Conservation (phyloP, 2,329 filamentous ascomycete species). For the Stemphylium lycopersici region DNA sequence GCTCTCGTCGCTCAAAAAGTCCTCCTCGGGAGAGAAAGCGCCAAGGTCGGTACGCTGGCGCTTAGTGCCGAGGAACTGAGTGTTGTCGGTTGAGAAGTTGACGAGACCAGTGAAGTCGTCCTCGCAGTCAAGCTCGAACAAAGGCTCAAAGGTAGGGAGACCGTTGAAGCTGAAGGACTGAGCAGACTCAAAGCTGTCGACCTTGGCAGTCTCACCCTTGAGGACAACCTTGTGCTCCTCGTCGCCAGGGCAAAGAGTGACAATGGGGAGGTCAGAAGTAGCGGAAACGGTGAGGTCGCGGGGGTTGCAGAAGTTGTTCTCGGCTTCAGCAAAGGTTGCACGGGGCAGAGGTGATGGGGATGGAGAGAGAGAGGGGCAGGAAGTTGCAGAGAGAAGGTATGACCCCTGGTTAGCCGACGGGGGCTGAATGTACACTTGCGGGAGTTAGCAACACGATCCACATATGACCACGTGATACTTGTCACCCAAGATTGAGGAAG, state of each 20-base stretch:
- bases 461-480: not conserved
- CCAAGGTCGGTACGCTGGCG: slow-evolving; percentile 74
- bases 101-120: slow-evolving; percentile 83
- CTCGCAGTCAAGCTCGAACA: slow-evolving; percentile 89
- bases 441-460: slow-evolving; percentile 30
- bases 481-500: not conserved
- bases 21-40: slow-evolving; percentile 69
- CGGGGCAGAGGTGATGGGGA: slow-evolving; percentile 81
- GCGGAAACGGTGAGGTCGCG: slow-evolving; percentile 79
- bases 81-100: slow-evolving; percentile 68
- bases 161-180: slow-evolving; percentile 56
- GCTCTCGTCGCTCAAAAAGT: slow-evolving; percentile 78
- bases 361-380: slow-evolving; percentile 84
- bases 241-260: slow-evolving; percentile 66
- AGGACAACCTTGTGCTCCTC: slow-evolving; percentile 63
- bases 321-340: slow-evolving; percentile 70
- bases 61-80: slow-evolving; percentile 67
- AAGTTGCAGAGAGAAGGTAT: slow-evolving; percentile 73
- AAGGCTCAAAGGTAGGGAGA: slow-evolving; percentile 78
- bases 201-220: slow-evolving; percentile 52
- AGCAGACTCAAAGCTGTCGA: slow-evolving; percentile 45
- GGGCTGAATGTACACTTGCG: slow-evolving; percentile 69
- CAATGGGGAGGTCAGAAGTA: slow-evolving; percentile 68
- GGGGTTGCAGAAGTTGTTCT: slow-evolving; percentile 89
- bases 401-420: slow-evolving; percentile 68